phyloP scores from a whole-genome alignment of 495 filamentous ascomycete species.

The Neurospora sp. region DNA sequence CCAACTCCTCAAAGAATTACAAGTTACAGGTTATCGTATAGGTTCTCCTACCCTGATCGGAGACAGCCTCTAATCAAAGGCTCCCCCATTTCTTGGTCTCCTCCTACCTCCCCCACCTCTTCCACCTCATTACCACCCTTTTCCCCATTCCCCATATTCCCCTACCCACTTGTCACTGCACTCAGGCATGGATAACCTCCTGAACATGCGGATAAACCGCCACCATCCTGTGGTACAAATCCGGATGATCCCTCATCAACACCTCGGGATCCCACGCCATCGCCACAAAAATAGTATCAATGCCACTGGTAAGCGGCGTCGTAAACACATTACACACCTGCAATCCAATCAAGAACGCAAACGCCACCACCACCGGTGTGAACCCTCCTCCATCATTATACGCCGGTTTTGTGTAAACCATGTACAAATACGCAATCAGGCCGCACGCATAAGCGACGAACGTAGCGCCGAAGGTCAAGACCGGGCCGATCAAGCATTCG shows the following conservation, averaged over 20 bases:
- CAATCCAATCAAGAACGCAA: conserved; percentile 72
- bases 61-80: too few relatives aligned
- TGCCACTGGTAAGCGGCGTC: conserved; percentile 62
- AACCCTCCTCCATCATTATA: conserved; percentile 61
- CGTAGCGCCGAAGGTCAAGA: conserved; percentile 77
- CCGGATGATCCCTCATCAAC: conserved; percentile 70
- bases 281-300: conserved; percentile 79
- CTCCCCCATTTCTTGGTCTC: too few relatives aligned
- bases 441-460: conserved; percentile 79
- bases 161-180: too few relatives aligned
- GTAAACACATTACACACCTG: conserved; percentile 86
- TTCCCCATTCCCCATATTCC: too few relatives aligned
- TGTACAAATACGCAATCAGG: conserved; percentile 73
- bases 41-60: too few relatives aligned
- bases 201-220: conserved; percentile 77
- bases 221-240: conserved; percentile 68
- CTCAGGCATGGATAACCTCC: conserved; percentile 32
- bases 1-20: too few relatives aligned
- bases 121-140: neutral
- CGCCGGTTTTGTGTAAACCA: conserved; percentile 59
- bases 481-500: conserved; percentile 82
- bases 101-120: neutral
- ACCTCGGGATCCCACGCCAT: conserved; percentile 85
- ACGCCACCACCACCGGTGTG: conserved; percentile 64
- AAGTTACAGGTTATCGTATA: too few relatives aligned